Evolutionary conservation across 352 stramenopile genomes (phyloP).

Genomic region (Globisporangium orthogonon): DNA sequence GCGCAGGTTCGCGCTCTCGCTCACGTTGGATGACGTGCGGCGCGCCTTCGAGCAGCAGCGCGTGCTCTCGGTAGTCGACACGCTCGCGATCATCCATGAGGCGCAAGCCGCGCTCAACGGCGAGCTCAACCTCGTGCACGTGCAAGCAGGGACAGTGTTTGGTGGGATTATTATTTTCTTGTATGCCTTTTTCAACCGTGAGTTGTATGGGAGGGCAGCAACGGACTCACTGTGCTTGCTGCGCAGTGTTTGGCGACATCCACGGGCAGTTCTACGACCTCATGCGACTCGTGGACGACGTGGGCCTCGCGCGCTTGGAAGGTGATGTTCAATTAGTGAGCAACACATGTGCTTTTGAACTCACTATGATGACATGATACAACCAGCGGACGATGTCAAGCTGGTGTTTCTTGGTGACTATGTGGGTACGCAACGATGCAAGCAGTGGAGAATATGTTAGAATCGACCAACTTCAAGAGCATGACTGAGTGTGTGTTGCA

Average conservation of each 20-base stretch:
- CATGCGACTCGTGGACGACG: constrained; percentile 50
- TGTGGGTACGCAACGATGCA: constrained; percentile 42
- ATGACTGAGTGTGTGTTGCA: background rate
- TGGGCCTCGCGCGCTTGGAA: constrained; percentile 26
- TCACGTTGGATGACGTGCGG: constrained; percentile 33
- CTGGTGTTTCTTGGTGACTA: constrained; percentile 79
- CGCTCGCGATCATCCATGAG: constrained; percentile 59
- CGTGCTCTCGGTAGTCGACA: constrained; percentile 43
- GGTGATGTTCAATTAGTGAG: too few species aligned
- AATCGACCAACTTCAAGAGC: background rate
- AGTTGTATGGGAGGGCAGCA: too few species aligned
- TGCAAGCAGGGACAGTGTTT: constrained; percentile 25
- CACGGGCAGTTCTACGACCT: constrained; percentile 82
- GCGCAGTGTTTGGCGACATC: constrained; percentile 70
- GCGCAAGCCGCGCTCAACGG: constrained; percentile 50
- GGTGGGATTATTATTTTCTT: constrained; percentile 14
- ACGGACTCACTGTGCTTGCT: background rate
- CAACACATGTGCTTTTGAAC: too few species aligned
- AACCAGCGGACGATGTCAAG: constrained; percentile 29
- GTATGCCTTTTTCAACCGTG: too few species aligned
- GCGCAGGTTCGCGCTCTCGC: constrained; percentile 10
- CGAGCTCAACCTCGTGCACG: constrained; percentile 55
- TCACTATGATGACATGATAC: background rate
- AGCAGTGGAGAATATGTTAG: background rate
- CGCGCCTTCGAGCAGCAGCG: constrained; percentile 56